Evolutionary conservation across 768 basidiomycete species (phyloP).

Genomic region (Amyloporia xantha): DNA sequence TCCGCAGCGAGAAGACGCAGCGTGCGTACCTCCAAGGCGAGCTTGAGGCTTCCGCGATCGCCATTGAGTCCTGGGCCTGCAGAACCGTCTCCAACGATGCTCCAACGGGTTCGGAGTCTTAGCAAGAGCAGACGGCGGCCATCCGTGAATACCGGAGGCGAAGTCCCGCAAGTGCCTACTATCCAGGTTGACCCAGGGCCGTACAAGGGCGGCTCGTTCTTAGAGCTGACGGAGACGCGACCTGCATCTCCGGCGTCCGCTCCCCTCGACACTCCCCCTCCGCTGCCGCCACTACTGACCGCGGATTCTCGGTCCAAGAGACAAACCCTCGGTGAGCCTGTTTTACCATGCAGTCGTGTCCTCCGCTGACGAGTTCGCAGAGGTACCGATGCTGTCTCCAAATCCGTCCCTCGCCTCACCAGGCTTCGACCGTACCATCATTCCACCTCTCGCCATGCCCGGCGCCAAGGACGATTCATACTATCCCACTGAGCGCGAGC

Average conservation of each 20-base stretch:
- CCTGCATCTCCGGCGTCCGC: constrained; percentile 14
- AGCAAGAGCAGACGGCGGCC: constrained; percentile 19
- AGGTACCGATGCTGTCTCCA: constrained; percentile 1
- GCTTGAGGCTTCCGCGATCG: constrained; percentile 51
- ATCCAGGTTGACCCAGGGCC: constrained; percentile 11
- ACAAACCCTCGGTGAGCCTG: constrained; percentile 5
- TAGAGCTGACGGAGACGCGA: constrained; percentile 20
- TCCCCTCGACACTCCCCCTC: constrained; percentile 3
- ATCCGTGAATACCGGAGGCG: constrained; percentile 4
- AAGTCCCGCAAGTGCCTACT: constrained; percentile 15
- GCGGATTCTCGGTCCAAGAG: neutral
- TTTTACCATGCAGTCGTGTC: neutral
- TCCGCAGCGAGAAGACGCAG: constrained; percentile 63
- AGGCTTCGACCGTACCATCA: constrained; percentile 9
- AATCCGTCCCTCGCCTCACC: constrained; percentile 3
- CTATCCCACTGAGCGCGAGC: neutral
- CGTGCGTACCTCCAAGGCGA: constrained; percentile 56
- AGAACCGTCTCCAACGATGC: neutral
- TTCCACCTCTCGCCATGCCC: constrained; percentile 15
- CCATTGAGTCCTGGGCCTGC: constrained; percentile 10
- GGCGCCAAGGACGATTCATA: constrained; percentile 6
- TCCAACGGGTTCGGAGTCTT: constrained; percentile 9
- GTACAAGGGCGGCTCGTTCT: constrained; percentile 18
- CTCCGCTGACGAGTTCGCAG: neutral
- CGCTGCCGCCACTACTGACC: constrained; percentile 3